A percentile compares a stretch with the other conserved stretches of the same genome.
Conservation (phyloP, 2,329 filamentous ascomycete species). For the Ophiostoma piceae region DNA sequence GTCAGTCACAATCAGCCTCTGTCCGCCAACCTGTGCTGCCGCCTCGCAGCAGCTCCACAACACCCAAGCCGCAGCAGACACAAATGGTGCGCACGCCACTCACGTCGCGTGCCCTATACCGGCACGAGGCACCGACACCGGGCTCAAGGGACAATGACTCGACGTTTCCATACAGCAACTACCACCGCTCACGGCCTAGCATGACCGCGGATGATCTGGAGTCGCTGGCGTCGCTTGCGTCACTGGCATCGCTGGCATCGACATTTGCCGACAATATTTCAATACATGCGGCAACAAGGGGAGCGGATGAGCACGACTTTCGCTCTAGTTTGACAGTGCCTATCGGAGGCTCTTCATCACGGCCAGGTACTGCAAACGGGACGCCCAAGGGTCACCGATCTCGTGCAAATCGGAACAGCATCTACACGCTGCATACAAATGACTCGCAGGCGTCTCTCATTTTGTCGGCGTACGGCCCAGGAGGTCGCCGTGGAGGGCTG, state of each 20-base stretch:
- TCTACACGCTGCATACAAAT: conserved; percentile 56
- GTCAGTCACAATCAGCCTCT: background rate
- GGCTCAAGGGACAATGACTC: background rate
- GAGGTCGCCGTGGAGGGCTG: conserved; percentile 22
- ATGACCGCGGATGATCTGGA: conserved; percentile 36
- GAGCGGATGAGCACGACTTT: conserved; percentile 18
- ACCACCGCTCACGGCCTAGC: conserved; percentile 19
- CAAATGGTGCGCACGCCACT: conserved; percentile 24
- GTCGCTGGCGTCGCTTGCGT: conserved; percentile 49
- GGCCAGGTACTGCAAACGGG: conserved; percentile 15
- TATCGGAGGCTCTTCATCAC: conserved; percentile 16
- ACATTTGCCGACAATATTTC: conserved; percentile 54
- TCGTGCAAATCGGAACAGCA: conserved; percentile 45
- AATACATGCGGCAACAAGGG: conserved; percentile 39
- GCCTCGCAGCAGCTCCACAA: background rate
- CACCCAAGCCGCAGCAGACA: conserved; percentile 4
- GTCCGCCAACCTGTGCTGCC: background rate
- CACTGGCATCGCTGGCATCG: conserved; percentile 36
- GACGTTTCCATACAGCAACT: background rate
- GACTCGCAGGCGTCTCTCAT: conserved; percentile 52
- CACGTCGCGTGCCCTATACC: conserved; percentile 25
- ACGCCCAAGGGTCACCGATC: conserved; percentile 33
- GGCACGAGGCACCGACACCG: conserved; percentile 21
- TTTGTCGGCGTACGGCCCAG: conserved; percentile 42
- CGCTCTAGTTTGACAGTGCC: background rate